Percentiles rank a stretch among this genome's conserved stretches.
Evolutionary conservation across 495 filamentous ascomycete species (phyloP).

Genomic region (Neurospora tetrasperma): DNA sequence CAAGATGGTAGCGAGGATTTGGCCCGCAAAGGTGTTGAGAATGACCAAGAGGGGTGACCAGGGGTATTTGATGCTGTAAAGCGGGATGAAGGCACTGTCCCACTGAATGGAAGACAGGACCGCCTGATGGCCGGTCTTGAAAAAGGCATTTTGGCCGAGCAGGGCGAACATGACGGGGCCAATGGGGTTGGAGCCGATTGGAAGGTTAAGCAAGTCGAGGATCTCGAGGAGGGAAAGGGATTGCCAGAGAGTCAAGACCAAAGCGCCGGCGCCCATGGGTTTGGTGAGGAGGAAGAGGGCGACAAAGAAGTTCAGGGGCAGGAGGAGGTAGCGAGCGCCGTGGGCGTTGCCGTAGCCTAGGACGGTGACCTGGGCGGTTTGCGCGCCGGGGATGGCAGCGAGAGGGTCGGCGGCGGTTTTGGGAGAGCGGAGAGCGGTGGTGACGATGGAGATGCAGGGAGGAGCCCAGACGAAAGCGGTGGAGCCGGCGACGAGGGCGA

Average conservation of each 20-base stretch:
- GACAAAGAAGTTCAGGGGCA: constrained; percentile 66
- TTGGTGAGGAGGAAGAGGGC: constrained; percentile 77
- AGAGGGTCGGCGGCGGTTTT: constrained; percentile 1
- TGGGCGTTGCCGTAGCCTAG: constrained; percentile 87
- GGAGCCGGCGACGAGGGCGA: constrained; percentile 55
- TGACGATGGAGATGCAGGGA: constrained; percentile 57
- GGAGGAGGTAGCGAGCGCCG: constrained; percentile 80
- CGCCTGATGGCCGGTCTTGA: constrained; percentile 97
- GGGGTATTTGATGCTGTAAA: constrained; percentile 74
- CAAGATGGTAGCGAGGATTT: constrained; percentile 67
- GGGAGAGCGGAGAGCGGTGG: constrained; percentile 22
- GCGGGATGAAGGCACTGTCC: constrained; percentile 91
- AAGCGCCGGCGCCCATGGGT: constrained; percentile 82
- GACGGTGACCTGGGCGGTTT: constrained; percentile 55
- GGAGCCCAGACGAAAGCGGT: constrained; percentile 64
- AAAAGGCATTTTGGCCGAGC: constrained; percentile 85
- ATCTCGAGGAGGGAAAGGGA: constrained; percentile 83
- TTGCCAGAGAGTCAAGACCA: constrained; percentile 71
- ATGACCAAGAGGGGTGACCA: constrained; percentile 75
- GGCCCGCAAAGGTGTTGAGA: constrained; percentile 81
- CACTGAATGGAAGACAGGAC: constrained; percentile 83
- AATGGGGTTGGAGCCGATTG: constrained; percentile 47
- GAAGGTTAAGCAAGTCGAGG: constrained; percentile 63
- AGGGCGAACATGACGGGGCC: constrained; percentile 77
- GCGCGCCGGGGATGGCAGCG: constrained; percentile 1